Evolutionary conservation across 208 protist species (phyloP), one percentile per base, ranked within the genome.

Genomic region (Trypanosoma melophagium): DNA sequence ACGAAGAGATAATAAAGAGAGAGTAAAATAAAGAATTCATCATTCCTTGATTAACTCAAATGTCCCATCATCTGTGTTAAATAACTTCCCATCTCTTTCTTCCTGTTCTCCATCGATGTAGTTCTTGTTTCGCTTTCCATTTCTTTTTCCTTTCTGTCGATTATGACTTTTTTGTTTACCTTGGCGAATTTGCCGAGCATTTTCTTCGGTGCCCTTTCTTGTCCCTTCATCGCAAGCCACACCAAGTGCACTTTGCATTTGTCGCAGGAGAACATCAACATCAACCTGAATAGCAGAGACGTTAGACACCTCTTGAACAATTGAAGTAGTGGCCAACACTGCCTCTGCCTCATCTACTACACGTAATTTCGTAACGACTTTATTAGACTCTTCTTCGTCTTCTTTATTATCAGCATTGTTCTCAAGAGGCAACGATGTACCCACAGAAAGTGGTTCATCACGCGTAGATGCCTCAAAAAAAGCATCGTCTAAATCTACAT

Each of bases 21-120:
- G 16, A 53, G 2, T n/a, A 38, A 52, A 17, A 52, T 41, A 9
- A 45, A 38, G 7, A n/a, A 49, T 57, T 25, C 38, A 53, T 76
- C 54, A 86, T 25, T 71, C 69, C 7, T 60, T 19, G 28, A 83
- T 53, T 0, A 86, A 67, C 31, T 82, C 81, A 63, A 83, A 83
- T 14, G 62, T 69, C 24, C 71, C 72, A 69, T 77, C 75, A 47
- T 74, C 73, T 19, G 38, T 0, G 13, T 59, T 42, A 22, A 42
- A 10, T 28, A 41, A 19, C 13, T 28, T 19, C 19, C 12, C 5
- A 19, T 19, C 35, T 22, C 24, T 42, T 19, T 55, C 56, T 17
- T 38, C 44, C 1, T 38, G 7, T 3, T 51, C 59, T 35, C 57
- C 16, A 1, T 3, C 21, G 47, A 58, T 57, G 49, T 79, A 7